A percentile compares a stretch with the other conserved stretches of the same genome.
Conservation (phyloP, 164 flowering plant genomes). For the Vitis vinifera region ASM3070453v1 NC_081822.1:8660501-8661000, state of each 20-base stretch:
- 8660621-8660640: not conserved
- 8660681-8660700: not conserved
- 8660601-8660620: conserved; percentile 38
- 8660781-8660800: conserved; percentile 61
- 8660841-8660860: not conserved
- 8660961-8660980: too few species aligned
- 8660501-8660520: too few species aligned
- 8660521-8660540: too few species aligned
- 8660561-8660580: conserved; percentile 48
- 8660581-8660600: conserved; percentile 40
- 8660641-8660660: conserved; percentile 3
- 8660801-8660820: conserved; percentile 68
- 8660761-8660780: conserved; percentile 35
- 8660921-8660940: too few species aligned
- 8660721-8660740: conserved; percentile 50
- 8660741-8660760: conserved; percentile 43
- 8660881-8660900: not conserved
- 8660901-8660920: not conserved
- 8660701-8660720: conserved; percentile 30
- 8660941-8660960: too few species aligned
- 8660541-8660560: not conserved
- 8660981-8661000: too few species aligned
- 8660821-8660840: conserved; percentile 34
- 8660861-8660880: not conserved
- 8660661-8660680: not conserved